Conservation (phyloP, 2,329 filamentous ascomycete species). For the Talaromyces islandicus region DNA sequence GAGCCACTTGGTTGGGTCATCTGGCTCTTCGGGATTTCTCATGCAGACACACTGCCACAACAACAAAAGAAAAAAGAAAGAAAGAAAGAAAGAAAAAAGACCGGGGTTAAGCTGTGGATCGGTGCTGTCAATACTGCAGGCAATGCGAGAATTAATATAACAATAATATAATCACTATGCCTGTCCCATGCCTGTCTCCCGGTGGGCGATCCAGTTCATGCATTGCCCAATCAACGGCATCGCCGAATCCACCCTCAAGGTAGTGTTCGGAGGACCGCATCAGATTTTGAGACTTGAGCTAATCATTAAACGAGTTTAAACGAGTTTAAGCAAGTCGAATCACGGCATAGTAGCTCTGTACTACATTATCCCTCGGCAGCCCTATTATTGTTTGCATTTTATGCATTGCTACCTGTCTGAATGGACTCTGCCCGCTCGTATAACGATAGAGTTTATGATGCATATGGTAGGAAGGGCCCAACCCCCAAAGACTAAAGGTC, state of each 20-base stretch:
- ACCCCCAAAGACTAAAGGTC: neutral
- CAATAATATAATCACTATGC: neutral
- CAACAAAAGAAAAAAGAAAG: too few relatives aligned
- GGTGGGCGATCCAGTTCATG: neutral
- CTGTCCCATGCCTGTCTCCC: neutral
- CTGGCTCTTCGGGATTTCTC: neutral
- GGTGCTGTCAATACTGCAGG: neutral
- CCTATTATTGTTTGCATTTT: neutral
- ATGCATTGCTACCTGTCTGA: neutral
- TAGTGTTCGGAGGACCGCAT: too few relatives aligned
- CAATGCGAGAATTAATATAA: neutral
- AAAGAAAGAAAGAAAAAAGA: neutral
- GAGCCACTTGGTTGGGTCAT: neutral
- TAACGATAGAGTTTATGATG: neutral
- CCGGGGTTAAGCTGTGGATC: neutral
- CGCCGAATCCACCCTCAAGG: too few relatives aligned
- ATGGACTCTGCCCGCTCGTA: neutral
- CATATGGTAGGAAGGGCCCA: neutral
- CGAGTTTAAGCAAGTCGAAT: neutral
- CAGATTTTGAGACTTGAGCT: too few relatives aligned
- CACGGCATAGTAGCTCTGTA: neutral
- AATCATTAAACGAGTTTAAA: neutral
- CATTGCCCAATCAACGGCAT: neutral
- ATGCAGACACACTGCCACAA: neutral
- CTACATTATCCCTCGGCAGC: neutral